Conservation (phyloP, 345 rosid genomes). For the Excoecaria agallocha region DNA sequence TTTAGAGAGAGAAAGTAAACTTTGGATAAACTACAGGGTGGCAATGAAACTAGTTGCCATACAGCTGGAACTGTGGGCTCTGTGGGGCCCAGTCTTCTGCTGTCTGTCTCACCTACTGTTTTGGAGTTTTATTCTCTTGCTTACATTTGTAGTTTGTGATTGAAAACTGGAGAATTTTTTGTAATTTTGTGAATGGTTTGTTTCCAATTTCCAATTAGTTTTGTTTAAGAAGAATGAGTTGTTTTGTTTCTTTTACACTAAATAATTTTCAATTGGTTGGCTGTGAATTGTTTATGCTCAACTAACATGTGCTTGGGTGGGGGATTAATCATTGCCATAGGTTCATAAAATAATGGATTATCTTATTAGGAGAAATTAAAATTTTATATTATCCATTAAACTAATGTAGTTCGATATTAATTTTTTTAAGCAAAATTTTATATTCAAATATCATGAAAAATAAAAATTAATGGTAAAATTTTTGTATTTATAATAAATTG, state of each 20-base stretch:
- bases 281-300: slow-evolving; percentile 1
- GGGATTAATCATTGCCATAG: slow-evolving; percentile 5
- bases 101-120: slow-evolving; percentile 6
- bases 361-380: too few relatives aligned
- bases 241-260: not conserved
- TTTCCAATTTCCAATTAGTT: not conserved
- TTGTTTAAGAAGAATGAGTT: slow-evolving; percentile 1
- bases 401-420: too few relatives aligned
- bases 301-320: slow-evolving; percentile 6
- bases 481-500: too few relatives aligned
- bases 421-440: too few relatives aligned
- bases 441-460: too few relatives aligned
- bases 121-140: not conserved
- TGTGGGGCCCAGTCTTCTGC: slow-evolving; percentile 13
- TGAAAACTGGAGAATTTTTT: not conserved
- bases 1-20: not conserved
- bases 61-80: slow-evolving; percentile 11
- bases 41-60: slow-evolving; percentile 14
- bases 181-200: not conserved
- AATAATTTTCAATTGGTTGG: not conserved
- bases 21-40: slow-evolving; percentile 11
- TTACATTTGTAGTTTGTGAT: too few relatives aligned
- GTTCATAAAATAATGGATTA: too few relatives aligned
- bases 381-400: too few relatives aligned
- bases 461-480: too few relatives aligned